These are phyloP conservation scores for Umbelopsis isabellina DNA, from an alignment of 192 early-diverging fungal genomes.

Conservation along the genomic window DNA sequence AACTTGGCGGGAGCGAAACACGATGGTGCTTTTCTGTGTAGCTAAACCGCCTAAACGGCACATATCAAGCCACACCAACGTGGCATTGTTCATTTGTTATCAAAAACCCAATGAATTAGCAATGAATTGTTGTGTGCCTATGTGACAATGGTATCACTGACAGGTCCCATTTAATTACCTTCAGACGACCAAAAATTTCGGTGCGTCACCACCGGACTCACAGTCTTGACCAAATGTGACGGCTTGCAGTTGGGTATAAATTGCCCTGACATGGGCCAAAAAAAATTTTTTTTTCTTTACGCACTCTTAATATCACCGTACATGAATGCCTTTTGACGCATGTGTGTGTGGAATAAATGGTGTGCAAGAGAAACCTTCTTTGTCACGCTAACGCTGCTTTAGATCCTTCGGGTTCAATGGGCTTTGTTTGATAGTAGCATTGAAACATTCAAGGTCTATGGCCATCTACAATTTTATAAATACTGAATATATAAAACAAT, in stretches of 20 bases:
- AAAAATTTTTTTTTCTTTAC: background rate
- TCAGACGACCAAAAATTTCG: too few species aligned
- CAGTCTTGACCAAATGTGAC: background rate
- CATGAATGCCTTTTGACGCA: slow-evolving; percentile 14
- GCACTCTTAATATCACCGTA: slow-evolving; percentile 11
- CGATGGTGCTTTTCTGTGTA: too few species aligned
- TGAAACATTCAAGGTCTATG: background rate
- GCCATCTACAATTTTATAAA: background rate
- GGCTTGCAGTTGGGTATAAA: background rate
- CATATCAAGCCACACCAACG: too few species aligned
- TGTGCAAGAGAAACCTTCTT: slow-evolving; percentile 16
- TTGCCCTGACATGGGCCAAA: background rate
- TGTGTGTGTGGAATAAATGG: slow-evolving; percentile 20
- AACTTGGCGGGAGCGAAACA: too few species aligned
- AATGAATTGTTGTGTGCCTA: too few species aligned
- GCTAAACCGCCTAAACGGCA: too few species aligned
- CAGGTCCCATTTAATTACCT: too few species aligned
- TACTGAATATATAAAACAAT: background rate
- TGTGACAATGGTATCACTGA: too few species aligned
- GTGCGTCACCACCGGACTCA: background rate
- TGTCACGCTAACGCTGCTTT: slow-evolving; percentile 23
- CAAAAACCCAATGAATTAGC: too few species aligned
- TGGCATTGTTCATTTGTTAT: too few species aligned
- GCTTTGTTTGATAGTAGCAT: slow-evolving; percentile 25
- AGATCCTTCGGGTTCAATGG: slow-evolving; percentile 4